These are phyloP conservation scores for Candida sp. DNA, from an alignment of 1,139 yeast species.

Conservation along the genomic window DNA sequence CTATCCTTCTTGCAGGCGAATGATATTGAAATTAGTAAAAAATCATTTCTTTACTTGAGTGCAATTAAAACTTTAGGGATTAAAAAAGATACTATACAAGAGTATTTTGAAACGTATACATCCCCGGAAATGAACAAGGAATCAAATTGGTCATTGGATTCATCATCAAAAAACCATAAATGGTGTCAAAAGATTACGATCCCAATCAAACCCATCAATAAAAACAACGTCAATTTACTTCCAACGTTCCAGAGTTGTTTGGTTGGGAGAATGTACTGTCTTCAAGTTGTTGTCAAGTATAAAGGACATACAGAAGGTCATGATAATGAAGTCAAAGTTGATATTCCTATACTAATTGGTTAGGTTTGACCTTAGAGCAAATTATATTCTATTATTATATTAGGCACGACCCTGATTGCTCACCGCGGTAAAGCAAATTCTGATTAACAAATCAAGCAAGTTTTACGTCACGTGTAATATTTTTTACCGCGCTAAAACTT, in stretches of 20 bases:
- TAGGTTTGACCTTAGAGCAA: slow-evolving; percentile 8
- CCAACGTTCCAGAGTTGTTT: slow-evolving; percentile 46
- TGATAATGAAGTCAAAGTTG: slow-evolving; percentile 32
- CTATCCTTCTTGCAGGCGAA: slow-evolving; percentile 33
- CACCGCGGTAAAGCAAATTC: slow-evolving; percentile 1
- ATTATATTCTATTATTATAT: too few relatives aligned
- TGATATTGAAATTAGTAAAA: slow-evolving; percentile 28
- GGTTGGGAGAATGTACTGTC: slow-evolving; percentile 40
- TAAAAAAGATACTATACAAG: slow-evolving; percentile 40
- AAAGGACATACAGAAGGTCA: slow-evolving; percentile 38
- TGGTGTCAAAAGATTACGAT: slow-evolving; percentile 29
- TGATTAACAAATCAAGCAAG: not conserved
- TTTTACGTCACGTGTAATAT: not conserved
- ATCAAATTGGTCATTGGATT: slow-evolving; percentile 26
- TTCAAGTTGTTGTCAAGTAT: slow-evolving; percentile 36
- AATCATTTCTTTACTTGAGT: slow-evolving; percentile 35
- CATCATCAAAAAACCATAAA: slow-evolving; percentile 13
- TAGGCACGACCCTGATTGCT: not conserved
- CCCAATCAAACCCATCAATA: slow-evolving; percentile 32
- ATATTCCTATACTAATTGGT: slow-evolving; percentile 43
- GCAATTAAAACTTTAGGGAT: slow-evolving; percentile 37
- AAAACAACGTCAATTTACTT: slow-evolving; percentile 35
- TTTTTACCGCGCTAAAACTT: slow-evolving; percentile 3
- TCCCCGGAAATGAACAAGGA: slow-evolving; percentile 20
- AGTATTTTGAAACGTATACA: slow-evolving; percentile 29